A percentile compares a stretch with the other conserved stretches of the same genome.
These are phyloP conservation scores for Clonostachys chloroleuca DNA, from an alignment of 2,329 filamentous ascomycete genomes.

Conservation along the genomic window DNA sequence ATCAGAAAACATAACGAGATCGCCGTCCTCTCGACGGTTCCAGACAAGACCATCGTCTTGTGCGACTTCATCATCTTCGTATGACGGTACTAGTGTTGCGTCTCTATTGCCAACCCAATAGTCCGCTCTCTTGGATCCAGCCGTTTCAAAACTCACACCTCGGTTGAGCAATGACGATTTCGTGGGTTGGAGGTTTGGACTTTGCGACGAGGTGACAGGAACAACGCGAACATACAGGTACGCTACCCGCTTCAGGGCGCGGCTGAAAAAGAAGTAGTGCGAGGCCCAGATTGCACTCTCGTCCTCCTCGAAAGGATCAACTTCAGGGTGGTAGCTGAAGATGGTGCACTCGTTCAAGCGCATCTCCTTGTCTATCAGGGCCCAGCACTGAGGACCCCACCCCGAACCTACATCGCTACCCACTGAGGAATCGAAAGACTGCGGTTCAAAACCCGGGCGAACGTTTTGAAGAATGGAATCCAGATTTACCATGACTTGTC, in stretches of 20 bases:
- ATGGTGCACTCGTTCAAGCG: conserved; percentile 80
- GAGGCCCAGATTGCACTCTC: conserved; percentile 92
- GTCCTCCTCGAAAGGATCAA: conserved; percentile 87
- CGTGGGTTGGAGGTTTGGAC: conserved; percentile 38
- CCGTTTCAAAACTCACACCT: conserved; percentile 20
- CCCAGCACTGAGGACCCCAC: conserved; percentile 92
- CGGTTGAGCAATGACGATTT: conserved; percentile 9
- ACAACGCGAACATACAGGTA: conserved; percentile 93
- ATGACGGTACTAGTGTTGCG: conserved; percentile 38
- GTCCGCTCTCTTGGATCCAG: conserved; percentile 64
- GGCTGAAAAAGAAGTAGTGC: conserved; percentile 98
- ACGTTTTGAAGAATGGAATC: conserved; percentile 86
- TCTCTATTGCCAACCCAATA: conserved; percentile 80
- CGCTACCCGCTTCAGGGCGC: conserved; percentile 82
- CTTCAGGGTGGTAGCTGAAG: conserved; percentile 84
- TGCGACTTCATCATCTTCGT: conserved; percentile 41
- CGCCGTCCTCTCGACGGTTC: conserved; percentile 55
- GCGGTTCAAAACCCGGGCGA: conserved; percentile 55
- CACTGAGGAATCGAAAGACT: conserved; percentile 33
- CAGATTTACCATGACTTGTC: conserved; percentile 79
- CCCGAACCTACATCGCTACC: conserved; percentile 49
- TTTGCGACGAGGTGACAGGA: conserved; percentile 65
- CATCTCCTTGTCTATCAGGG: conserved; percentile 92
- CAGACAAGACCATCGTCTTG: conserved; percentile 48
- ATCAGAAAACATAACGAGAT: conserved; percentile 48